Percentiles rank a stretch among this genome's conserved stretches.
Conservation (phyloP, 768 basidiomycete genomes). For the Lentinula lateritia region DNA sequence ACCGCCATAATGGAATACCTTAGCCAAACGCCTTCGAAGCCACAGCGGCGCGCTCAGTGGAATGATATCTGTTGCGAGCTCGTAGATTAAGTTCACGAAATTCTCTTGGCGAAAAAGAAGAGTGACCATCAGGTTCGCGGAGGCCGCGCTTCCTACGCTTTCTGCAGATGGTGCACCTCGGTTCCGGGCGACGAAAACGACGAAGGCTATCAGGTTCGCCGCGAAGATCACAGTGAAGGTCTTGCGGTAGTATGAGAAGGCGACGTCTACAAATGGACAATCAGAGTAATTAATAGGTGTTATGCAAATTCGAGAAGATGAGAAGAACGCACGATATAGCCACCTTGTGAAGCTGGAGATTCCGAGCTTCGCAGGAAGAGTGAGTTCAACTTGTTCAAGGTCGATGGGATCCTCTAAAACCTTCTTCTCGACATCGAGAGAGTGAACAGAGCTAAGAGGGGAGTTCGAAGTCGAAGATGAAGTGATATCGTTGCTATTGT, state of each 20-base stretch:
- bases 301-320: neutral
- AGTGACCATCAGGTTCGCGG: conserved; percentile 37
- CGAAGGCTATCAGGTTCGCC: conserved; percentile 43
- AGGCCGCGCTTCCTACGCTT: conserved; percentile 32
- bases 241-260: conserved; percentile 39
- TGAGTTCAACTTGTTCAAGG: neutral
- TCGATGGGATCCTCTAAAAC: neutral
- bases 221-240: conserved; percentile 50
- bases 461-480: neutral
- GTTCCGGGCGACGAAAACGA: conserved; percentile 29
- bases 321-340: conserved; percentile 10
- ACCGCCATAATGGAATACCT: conserved; percentile 52
- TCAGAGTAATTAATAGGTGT: neutral
- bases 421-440: conserved; percentile 2
- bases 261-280: neutral
- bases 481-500: neutral
- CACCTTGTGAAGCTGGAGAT: conserved; percentile 11
- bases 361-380: conserved; percentile 14
- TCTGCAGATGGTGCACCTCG: conserved; percentile 27
- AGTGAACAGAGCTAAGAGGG: neutral
- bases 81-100: conserved; percentile 48
- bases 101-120: conserved; percentile 44
- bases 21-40: conserved; percentile 40
- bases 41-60: conserved; percentile 32
- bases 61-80: conserved; percentile 31